Base-by-base conservation (phyloP, 352 stramenopile species). In the Phytophthora cryptogea region DNA sequence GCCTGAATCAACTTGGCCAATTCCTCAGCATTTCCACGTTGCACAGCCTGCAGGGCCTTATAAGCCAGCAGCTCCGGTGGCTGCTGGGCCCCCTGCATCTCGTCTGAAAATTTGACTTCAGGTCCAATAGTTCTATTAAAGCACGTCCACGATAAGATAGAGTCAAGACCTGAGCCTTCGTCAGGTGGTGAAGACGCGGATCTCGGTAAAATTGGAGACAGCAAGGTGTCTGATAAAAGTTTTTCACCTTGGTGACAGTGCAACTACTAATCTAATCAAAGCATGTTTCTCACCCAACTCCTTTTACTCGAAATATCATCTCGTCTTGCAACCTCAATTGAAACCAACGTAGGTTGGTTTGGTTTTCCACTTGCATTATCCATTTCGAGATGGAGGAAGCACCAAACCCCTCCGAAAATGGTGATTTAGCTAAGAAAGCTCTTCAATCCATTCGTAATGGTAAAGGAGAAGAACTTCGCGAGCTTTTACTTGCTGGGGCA, bases 1-100 rank as follows among this genome's bases (percentile, higher is more conserved):
- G 64, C 64, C 32, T 68, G 40, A 11, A 72, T 63, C 31, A 68
- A 47, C 41, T 72, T 64, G 20, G 59, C 37, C 23, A 72, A 20
- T 26, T 72, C 64, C 36, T 72, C 59, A 3, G 64, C 59, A 16
- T 72, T 68, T 32, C 64, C 64, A 0, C 52, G 59, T 44, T 72
- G 64, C 2, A 68, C 64, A 42, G 64, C 64, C 31, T 72, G 64
- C 11, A 72, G 43, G 5, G 64, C 64, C 47, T 61, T 72, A 42
- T 72, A 72, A 2, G 64, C 64, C 14, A 72, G 30, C 26, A 72
- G 27, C 41, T 72, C 64, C 5, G 64, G 58, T 8, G 58, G 51
- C 14, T 53, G 50, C 46, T 56, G 44, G 8, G 16, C 23, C 10
- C 26, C 54, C 20, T 71, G 49, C 58, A 72, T 65, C 4, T 59